Conservation (phyloP, 371 early-diverging fungal genomes). For the Mucor piriformis region DNA sequence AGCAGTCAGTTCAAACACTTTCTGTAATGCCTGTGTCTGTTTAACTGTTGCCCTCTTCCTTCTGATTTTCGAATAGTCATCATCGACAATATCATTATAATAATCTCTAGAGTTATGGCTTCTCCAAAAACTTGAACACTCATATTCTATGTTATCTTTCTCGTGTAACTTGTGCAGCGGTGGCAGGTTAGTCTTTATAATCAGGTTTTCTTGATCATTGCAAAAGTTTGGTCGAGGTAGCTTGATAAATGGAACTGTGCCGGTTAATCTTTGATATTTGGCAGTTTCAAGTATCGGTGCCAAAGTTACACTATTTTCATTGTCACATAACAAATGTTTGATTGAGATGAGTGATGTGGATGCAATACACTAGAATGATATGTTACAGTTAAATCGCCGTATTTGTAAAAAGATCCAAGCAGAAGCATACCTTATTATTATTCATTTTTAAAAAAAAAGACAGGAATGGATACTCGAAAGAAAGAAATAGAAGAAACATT, state of each 20-base stretch:
- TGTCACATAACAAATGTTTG: not conserved
- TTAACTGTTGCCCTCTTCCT: slow-evolving; percentile 34
- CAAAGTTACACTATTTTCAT: not conserved
- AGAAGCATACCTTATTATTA: not conserved
- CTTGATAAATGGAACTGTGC: not conserved
- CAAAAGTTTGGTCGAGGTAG: not conserved
- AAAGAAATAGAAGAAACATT: not conserved
- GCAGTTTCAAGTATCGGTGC: not conserved
- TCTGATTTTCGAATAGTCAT: slow-evolving; percentile 33
- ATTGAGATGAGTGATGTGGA: not conserved
- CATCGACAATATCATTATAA: slow-evolving; percentile 1
- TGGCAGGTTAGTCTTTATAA: not conserved
- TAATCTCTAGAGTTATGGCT: not conserved
- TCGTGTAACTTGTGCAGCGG: not conserved
- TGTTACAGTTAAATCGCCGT: not conserved
- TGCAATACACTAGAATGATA: not conserved
- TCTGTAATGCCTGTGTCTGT: slow-evolving; percentile 26
- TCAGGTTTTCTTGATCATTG: not conserved
- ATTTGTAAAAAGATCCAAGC: not conserved
- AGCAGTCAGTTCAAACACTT: slow-evolving; percentile 24
- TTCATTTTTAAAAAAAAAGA: not conserved
- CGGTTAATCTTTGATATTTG: not conserved
- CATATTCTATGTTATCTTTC: not conserved
- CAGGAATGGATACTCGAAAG: not conserved
- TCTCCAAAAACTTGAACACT: not conserved